Evolutionary conservation across 495 filamentous ascomycete genomes (phyloP).

Genomic region (Penicillium taxi): DNA sequence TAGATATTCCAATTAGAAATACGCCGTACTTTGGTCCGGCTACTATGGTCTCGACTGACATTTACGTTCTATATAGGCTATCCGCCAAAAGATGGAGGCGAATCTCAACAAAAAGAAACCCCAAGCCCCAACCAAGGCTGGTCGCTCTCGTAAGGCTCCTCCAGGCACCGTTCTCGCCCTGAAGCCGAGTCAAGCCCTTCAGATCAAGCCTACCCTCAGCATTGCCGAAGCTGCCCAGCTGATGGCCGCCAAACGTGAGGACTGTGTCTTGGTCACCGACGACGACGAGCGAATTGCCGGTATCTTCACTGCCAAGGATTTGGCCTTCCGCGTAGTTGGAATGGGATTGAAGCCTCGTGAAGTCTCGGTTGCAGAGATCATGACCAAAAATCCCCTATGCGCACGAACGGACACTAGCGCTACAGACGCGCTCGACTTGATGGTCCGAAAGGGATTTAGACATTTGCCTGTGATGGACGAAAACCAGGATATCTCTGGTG

Average conservation of each 20-base stretch:
- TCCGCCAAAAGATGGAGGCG: constrained; percentile 90
- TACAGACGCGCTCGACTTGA: constrained; percentile 92
- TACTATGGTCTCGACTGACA: constrained; percentile 1
- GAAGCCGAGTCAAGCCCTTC: constrained; percentile 88
- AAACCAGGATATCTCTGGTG: constrained; percentile 97
- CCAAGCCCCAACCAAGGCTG: constrained; percentile 63
- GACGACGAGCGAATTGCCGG: constrained; percentile 96
- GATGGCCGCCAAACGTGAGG: constrained; percentile 98
- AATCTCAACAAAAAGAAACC: constrained; percentile 98
- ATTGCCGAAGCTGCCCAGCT: constrained; percentile 95
- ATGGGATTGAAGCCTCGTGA: constrained; percentile 82
- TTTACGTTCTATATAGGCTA: constrained; percentile 54
- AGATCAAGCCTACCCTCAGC: constrained; percentile 93
- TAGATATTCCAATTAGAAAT: constrained; percentile 7
- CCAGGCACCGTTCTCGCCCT: constrained; percentile 93
- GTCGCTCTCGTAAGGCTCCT: constrained; percentile 84
- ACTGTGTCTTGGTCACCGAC: constrained; percentile 98
- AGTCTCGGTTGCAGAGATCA: constrained; percentile 93
- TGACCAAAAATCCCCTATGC: constrained; percentile 99
- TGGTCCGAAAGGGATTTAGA: constrained; percentile 96
- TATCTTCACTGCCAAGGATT: constrained; percentile 98
- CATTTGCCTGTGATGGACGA: constrained; percentile 99
- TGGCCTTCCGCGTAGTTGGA: constrained; percentile 94
- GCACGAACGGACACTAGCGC: constrained; percentile 96
- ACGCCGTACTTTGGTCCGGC: background rate